Evolutionary conservation across 163 green algal genomes (phyloP), one percentile per base, ranked within the genome.

Genomic region (Scenedesmus sp.): DNA sequence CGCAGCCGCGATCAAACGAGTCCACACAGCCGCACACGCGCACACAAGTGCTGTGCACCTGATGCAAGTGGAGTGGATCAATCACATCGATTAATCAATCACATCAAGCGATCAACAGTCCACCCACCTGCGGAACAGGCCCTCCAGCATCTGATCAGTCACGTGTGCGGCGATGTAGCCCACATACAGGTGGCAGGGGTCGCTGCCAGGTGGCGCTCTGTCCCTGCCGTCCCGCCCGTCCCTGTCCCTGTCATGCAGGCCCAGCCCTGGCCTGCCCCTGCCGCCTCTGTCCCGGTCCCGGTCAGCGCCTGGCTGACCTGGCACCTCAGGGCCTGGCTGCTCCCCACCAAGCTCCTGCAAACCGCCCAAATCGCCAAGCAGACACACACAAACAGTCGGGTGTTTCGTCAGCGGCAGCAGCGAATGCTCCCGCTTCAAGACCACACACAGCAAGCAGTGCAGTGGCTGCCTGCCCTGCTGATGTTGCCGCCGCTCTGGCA

Each of bases 161-260:
- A 96, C 93, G 79, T 89, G 65, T 20, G 88, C 91, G 5, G 96
- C 93, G 65, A 99, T 92, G 93, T 95, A 97, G 46, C 96, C 97
- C 22, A 99, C 94, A 81, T 97, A 99, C 59, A 99, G 93, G 94
- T 97, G 97, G 94, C 96, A 97, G 0, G 95, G 95, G 37, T 98
- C 83, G 10, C 59, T 81, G 42, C 83, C 83, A n/a, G 83, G 83
- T 15, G 83, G 83, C 37, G 26, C 83, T n/a, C 46, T 35, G 35
- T 87, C 82, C 51, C 82, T 33, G 13, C 46, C 20, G 44, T 85
- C 81, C n/a, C n/a, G n/a, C n/a, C 81, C 37, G 40, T 90, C 44
- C 44, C 80, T 65, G 46, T 68, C 46, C 35, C 53, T 7, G 13
- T 95, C 96, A 2, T 95, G 93, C 12, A 95, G 78, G 2, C 80